These are phyloP conservation scores for Liriodendron chinense DNA, from an alignment of 164 flowering plant species.

Conservation along the genomic window DNA sequence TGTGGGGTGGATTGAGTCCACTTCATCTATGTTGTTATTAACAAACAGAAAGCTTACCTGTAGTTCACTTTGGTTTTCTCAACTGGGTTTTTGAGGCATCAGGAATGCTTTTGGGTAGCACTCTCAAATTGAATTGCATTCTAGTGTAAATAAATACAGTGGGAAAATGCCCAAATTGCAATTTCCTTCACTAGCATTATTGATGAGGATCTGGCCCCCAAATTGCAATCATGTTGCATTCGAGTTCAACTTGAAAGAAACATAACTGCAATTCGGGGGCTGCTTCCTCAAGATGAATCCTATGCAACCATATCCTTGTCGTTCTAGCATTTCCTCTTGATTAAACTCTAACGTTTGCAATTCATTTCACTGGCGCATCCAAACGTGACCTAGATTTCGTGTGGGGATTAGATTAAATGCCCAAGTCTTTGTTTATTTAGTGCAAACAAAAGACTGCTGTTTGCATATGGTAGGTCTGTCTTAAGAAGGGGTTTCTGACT, in stretches of 20 bases:
- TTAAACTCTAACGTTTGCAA: neutral
- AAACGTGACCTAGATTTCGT: neutral
- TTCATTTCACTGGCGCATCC: neutral
- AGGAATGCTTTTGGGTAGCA: too few species aligned
- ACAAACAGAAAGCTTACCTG: too few species aligned
- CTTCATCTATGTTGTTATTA: too few species aligned
- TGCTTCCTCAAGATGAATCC: neutral
- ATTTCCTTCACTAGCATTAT: neutral
- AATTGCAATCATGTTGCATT: neutral
- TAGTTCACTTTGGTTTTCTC: too few species aligned
- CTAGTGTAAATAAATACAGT: neutral
- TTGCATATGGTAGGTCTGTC: constrained; percentile 6
- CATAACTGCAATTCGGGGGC: neutral
- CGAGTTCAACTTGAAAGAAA: too few species aligned
- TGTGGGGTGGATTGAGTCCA: too few species aligned
- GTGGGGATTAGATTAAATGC: too few species aligned
- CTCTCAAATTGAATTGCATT: neutral
- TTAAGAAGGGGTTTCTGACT: neutral
- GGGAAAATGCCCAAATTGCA: neutral
- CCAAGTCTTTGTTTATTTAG: neutral
- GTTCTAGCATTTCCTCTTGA: neutral
- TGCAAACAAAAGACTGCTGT: neutral
- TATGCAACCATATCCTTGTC: neutral
- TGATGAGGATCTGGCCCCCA: neutral
- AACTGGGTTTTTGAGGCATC: too few species aligned